These are phyloP conservation scores for Trichoderma reesei DNA, from an alignment of 495 filamentous ascomycete species.

Conservation along the genomic window DNA sequence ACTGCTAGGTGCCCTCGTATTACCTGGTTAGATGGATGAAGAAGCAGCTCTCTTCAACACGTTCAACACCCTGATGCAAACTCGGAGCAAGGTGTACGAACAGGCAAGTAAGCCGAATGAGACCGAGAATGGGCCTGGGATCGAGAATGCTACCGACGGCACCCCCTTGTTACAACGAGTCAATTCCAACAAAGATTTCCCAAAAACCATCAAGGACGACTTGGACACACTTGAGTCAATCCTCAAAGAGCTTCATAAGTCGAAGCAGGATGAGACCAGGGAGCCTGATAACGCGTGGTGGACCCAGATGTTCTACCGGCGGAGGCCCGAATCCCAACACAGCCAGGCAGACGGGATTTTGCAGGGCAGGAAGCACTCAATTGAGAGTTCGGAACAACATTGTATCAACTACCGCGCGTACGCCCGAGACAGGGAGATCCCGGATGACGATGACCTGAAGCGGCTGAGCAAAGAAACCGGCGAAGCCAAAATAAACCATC, in stretches of 20 bases:
- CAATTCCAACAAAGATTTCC: no score
- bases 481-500: not conserved
- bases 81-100: not conserved
- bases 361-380: no score
- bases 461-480: not conserved
- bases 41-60: not conserved
- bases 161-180: no score
- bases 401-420: not conserved
- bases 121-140: not conserved
- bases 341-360: no score
- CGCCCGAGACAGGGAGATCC: not conserved
- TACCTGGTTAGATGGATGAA: not conserved
- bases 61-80: not conserved
- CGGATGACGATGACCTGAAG: not conserved
- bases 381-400: no score
- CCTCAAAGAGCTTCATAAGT: no score
- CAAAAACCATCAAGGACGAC: no score
- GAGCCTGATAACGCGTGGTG: no score
- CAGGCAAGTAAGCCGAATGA: not conserved
- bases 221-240: no score
- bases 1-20: not conserved
- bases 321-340: no score
- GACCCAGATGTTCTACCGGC: no score
- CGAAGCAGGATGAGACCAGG: no score
- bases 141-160: not conserved